A percentile compares a stretch with the other conserved stretches of the same genome.
Evolutionary conservation across 257 asterid genomes (phyloP).

Genomic region (Hygrophila difformis): DNA sequence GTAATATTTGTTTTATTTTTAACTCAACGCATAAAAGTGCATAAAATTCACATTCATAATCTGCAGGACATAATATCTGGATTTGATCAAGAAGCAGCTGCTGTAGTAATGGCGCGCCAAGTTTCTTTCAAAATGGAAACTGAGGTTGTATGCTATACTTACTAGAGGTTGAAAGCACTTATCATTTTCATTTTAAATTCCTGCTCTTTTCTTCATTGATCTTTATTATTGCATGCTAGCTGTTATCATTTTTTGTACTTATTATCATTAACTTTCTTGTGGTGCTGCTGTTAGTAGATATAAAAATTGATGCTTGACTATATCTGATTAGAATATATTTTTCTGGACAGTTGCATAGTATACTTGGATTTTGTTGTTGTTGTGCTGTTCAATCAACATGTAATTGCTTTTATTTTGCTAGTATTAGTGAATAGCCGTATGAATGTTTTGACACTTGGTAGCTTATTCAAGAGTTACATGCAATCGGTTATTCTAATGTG

Average conservation of each 20-base stretch:
- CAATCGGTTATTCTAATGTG: too few relatives aligned
- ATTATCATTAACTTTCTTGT: too few relatives aligned
- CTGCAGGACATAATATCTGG: slow-evolving; percentile 86
- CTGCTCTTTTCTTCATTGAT: too few relatives aligned
- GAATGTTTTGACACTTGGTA: slow-evolving; percentile 9
- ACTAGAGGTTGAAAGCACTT: too few relatives aligned
- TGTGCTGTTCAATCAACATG: not conserved
- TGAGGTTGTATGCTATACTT: slow-evolving; percentile 46
- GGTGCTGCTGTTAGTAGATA: too few relatives aligned
- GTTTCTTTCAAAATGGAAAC: slow-evolving; percentile 97
- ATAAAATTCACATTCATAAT: slow-evolving; percentile 15
- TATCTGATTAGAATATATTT: too few relatives aligned
- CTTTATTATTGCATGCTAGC: too few relatives aligned
- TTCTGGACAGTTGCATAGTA: not conserved
- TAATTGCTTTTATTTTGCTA: not conserved
- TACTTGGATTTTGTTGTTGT: not conserved
- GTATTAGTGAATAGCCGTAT: not conserved
- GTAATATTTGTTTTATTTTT: slow-evolving; percentile 2
- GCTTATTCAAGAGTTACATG: slow-evolving; percentile 1
- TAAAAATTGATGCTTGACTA: too few relatives aligned
- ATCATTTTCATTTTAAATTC: too few relatives aligned
- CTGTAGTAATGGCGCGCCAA: slow-evolving; percentile 90
- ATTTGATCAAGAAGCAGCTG: slow-evolving; percentile 99
- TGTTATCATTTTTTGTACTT: too few relatives aligned
- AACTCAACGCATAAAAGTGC: not conserved